phyloP scores from a whole-genome alignment of 1,284 basidiomycete species.

The Malassezia pachydermatis region DNA sequence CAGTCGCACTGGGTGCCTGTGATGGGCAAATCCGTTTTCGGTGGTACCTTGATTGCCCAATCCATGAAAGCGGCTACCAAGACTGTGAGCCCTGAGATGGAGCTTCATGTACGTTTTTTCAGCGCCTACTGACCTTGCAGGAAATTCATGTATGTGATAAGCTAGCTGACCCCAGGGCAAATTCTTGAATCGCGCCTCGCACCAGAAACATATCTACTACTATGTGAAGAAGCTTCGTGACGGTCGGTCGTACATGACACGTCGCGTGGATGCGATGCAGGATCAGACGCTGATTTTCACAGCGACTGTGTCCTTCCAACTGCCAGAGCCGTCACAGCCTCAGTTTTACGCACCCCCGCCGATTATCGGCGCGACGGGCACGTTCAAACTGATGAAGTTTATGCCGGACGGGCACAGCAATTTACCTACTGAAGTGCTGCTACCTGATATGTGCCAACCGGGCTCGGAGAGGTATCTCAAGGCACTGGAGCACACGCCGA shows the following conservation, averaged over 20 bases:
- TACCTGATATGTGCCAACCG: constrained; percentile 23
- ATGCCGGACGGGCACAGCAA: constrained; percentile 21
- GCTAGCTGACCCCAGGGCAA: constrained; percentile 29
- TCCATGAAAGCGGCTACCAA: constrained; percentile 30
- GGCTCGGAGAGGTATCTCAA: constrained; percentile 31
- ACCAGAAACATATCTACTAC: constrained; percentile 34
- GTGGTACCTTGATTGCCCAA: constrained; percentile 42
- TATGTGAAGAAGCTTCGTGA: constrained; percentile 36
- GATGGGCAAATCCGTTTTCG: constrained; percentile 41
- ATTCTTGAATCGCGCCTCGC: constrained; percentile 33
- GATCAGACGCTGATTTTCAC: constrained; percentile 31
- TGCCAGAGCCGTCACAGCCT: constrained; percentile 35
- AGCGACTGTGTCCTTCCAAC: constrained; percentile 40
- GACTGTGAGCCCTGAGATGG: constrained; percentile 30
- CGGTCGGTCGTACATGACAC: constrained; percentile 40
- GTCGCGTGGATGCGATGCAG: constrained; percentile 39
- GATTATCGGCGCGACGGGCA: constrained; percentile 17
- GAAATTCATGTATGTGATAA: constrained; percentile 10
- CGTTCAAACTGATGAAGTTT: constrained; percentile 6
- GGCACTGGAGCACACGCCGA: constrained; percentile 17
- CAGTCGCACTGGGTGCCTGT: constrained; percentile 33
- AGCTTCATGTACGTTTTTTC: constrained; percentile 22
- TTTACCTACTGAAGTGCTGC: constrained; percentile 16
- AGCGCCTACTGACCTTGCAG: not conserved
- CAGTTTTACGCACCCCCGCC: constrained; percentile 35